A percentile compares a stretch with the other conserved stretches of the same genome.
phyloP scores from a whole-genome alignment of 2,329 filamentous ascomycete species.

The Tolypocladium album region DNA sequence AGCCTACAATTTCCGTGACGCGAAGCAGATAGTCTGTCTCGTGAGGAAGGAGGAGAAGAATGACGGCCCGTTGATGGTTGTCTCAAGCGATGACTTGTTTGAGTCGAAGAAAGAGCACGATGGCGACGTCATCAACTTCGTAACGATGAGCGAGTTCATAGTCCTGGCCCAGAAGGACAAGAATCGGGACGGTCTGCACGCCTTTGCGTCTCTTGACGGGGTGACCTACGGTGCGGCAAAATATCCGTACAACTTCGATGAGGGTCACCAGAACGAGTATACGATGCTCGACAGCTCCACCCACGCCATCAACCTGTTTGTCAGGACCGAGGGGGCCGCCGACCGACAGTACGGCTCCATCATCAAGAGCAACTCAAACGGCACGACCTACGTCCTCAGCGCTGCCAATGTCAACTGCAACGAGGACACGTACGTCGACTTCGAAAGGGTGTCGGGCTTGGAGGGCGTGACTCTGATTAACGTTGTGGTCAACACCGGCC shows the following conservation, averaged over 20 bases:
- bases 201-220: conserved; percentile 79
- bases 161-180: conserved; percentile 70
- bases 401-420: conserved; percentile 75
- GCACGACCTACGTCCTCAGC: conserved; percentile 86
- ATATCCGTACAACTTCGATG: conserved; percentile 77
- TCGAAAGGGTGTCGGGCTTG: conserved; percentile 87
- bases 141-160: conserved; percentile 94
- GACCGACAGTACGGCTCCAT: conserved; percentile 72
- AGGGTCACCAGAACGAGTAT: conserved; percentile 70
- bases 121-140: conserved; percentile 62
- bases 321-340: conserved; percentile 59
- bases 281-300: conserved; percentile 93
- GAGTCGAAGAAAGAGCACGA: conserved; percentile 47
- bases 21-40: conserved; percentile 50
- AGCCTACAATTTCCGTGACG: conserved; percentile 40
- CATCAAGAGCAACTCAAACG: conserved; percentile 97
- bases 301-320: conserved; percentile 88
- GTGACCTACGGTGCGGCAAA: conserved; percentile 68
- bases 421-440: conserved; percentile 71
- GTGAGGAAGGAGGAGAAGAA: conserved; percentile 43
- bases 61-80: conserved; percentile 54
- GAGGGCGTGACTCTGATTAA: conserved; percentile 89
- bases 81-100: conserved; percentile 75
- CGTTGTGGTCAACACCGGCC: conserved; percentile 63
- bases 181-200: conserved; percentile 57